Evolutionary conservation across 176 grass and related monocot genomes (phyloP).

Genomic region (Sorghum bicolor): DNA sequence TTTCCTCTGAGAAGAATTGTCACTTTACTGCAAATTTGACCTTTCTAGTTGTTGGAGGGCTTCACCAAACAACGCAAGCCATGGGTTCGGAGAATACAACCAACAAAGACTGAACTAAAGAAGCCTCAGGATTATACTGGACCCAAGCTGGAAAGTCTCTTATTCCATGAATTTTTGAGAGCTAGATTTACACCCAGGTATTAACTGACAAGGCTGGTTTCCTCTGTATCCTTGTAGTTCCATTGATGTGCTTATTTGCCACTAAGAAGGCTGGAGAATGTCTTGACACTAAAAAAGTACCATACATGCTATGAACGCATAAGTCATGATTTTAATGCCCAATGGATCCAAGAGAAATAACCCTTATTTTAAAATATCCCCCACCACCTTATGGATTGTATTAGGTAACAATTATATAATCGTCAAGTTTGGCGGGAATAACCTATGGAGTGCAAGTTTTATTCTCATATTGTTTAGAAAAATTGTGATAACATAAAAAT

Average conservation of each 20-base stretch:
- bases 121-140: conserved; percentile 15
- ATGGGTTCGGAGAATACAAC: conserved; percentile 23
- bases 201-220: not conserved
- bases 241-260: not conserved
- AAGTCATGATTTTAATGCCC: not conserved
- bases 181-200: conserved; percentile 66
- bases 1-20: not conserved
- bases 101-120: not conserved
- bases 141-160: not conserved
- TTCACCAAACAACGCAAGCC: conserved; percentile 41
- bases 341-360: not conserved
- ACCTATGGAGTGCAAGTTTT: not conserved
- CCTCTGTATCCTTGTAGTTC: not conserved
- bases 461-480: not conserved
- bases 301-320: not conserved
- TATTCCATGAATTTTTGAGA: conserved; percentile 55
- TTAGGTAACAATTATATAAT: not conserved
- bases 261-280: not conserved
- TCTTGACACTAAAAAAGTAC: not conserved
- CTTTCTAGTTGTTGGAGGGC: conserved; percentile 54
- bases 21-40: not conserved
- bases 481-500: not conserved
- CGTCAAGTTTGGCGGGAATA: not conserved
- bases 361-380: not conserved
- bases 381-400: not conserved